Evolutionary conservation across 2,329 filamentous ascomycete species (phyloP).

Genomic region (Exserohilum rostratum): DNA sequence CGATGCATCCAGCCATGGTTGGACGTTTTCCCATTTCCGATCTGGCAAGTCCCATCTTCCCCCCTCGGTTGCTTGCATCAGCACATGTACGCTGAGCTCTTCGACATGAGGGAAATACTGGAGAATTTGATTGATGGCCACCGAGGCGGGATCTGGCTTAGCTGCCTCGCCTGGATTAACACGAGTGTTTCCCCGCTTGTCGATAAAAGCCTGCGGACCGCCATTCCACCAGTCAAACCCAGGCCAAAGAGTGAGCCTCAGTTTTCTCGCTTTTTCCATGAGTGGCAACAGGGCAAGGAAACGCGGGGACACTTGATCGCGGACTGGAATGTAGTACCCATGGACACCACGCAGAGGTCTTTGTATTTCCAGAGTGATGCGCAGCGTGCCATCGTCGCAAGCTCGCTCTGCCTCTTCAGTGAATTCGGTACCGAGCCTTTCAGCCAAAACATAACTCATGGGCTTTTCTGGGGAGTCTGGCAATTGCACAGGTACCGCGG

Average conservation of each 20-base stretch:
- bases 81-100: constrained; percentile 30
- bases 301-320: constrained; percentile 32
- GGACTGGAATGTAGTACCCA: constrained; percentile 29
- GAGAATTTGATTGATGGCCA: constrained; percentile 30
- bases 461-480: neutral
- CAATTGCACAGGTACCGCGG: neutral
- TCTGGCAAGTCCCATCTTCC: constrained; percentile 39
- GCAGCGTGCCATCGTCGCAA: constrained; percentile 24
- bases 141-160: constrained; percentile 24
- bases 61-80: constrained; percentile 28
- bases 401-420: constrained; percentile 31
- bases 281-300: constrained; percentile 34
- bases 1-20: constrained; percentile 34
- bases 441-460: constrained; percentile 16
- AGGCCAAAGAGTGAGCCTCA: constrained; percentile 35
- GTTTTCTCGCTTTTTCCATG: constrained; percentile 20
- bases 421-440: constrained; percentile 17
- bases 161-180: constrained; percentile 5
- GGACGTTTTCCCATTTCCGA: constrained; percentile 29
- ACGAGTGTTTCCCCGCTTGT: constrained; percentile 8
- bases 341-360: constrained; percentile 19
- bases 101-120: constrained; percentile 32
- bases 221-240: constrained; percentile 37
- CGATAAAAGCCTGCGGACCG: constrained; percentile 9
- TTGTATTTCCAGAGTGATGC: constrained; percentile 36